phyloP scores from a whole-genome alignment of 495 filamentous ascomycete genomes.

The Penicillium fimorum region DNA sequence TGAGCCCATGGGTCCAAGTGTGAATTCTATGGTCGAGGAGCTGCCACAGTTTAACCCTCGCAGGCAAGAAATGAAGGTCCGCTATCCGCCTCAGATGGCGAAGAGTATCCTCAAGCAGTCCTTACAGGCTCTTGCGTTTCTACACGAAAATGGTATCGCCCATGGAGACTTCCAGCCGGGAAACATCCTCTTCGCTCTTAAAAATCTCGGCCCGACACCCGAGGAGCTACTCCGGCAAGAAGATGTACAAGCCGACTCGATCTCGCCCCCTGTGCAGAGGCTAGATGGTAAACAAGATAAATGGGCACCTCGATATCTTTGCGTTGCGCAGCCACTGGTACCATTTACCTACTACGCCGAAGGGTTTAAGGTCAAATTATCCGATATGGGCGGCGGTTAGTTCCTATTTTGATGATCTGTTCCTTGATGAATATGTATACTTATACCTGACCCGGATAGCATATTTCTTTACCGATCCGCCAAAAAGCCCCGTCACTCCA shows the following conservation, averaged over 20 bases:
- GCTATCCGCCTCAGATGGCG: constrained; percentile 39
- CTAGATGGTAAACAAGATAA: constrained; percentile 34
- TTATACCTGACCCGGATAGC: constrained; percentile 22
- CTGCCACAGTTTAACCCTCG: constrained; percentile 29
- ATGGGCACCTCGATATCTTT: constrained; percentile 41
- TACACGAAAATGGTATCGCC: constrained; percentile 43
- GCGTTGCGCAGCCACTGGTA: constrained; percentile 29
- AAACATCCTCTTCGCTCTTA: constrained; percentile 40
- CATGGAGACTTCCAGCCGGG: constrained; percentile 49
- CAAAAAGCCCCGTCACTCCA: constrained; percentile 31
- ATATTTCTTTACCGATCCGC: constrained; percentile 30
- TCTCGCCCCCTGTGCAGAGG: constrained; percentile 31
- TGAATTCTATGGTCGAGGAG: constrained; percentile 34
- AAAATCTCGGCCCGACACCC: constrained; percentile 18
- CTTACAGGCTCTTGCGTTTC: constrained; percentile 38
- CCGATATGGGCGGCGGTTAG: constrained; percentile 41
- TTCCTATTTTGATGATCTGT: constrained; percentile 17
- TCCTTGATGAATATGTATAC: constrained; percentile 11
- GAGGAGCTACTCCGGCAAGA: constrained; percentile 23
- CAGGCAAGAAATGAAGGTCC: constrained; percentile 22
- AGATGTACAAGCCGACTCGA: constrained; percentile 15
- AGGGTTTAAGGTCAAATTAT: constrained; percentile 37
- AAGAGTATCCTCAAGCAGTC: constrained; percentile 43
- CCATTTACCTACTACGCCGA: constrained; percentile 18
- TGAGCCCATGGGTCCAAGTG: constrained; percentile 47